Conservation (phyloP, 1,139 yeast species). For the Taiozyma onychis region DNA sequence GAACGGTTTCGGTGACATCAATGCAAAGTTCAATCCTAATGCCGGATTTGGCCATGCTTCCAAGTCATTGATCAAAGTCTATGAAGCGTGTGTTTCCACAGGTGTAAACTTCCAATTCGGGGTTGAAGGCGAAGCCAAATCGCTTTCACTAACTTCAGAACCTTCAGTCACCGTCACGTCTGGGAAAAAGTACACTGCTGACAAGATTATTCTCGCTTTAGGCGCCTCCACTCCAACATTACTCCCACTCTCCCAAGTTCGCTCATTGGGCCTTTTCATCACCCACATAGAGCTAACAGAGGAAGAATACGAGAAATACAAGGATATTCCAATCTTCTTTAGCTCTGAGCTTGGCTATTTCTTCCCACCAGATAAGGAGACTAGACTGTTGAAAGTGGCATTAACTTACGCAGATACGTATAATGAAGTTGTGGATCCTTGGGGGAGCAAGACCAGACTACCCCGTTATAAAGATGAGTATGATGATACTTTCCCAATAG, state of each 20-base stretch:
- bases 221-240: constrained; percentile 35
- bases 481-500: constrained; percentile 31
- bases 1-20: constrained; percentile 23
- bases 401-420: constrained; percentile 34
- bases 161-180: not conserved
- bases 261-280: constrained; percentile 35
- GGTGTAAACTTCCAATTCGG: constrained; percentile 34
- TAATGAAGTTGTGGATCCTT: constrained; percentile 24
- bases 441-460: constrained; percentile 23
- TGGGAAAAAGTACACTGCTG: constrained; percentile 20
- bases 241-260: constrained; percentile 31
- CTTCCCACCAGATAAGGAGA: constrained; percentile 40
- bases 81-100: constrained; percentile 25
- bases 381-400: constrained; percentile 34
- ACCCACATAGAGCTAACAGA: constrained; percentile 34
- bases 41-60: constrained; percentile 35
- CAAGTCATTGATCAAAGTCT: constrained; percentile 26
- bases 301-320: constrained; percentile 30
- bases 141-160: not conserved
- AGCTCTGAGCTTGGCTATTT: constrained; percentile 44
- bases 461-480: constrained; percentile 32
- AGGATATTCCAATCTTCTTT: constrained; percentile 36
- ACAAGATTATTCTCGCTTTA: constrained; percentile 29
- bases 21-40: constrained; percentile 25
- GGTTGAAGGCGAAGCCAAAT: constrained; percentile 26